phyloP scores from a whole-genome alignment of 257 asterid species.

The Plantago ovata region DNA sequence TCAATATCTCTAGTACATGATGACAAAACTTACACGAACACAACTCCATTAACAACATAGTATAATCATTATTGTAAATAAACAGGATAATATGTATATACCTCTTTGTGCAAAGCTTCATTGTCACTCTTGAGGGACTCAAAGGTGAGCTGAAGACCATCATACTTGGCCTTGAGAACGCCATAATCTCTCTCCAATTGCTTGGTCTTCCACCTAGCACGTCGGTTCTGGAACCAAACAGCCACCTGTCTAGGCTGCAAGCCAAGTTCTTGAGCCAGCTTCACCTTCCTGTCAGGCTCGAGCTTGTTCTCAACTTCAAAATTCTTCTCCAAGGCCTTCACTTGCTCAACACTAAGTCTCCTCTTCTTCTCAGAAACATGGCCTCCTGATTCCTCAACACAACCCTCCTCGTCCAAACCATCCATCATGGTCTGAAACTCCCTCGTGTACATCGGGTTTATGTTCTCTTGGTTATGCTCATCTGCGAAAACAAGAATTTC shows the following conservation, averaged over 20 bases:
- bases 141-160: conserved; percentile 52
- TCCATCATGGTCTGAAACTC: conserved; percentile 74
- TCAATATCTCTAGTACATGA: too few relatives aligned
- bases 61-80: background rate
- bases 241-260: conserved; percentile 97
- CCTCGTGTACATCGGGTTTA: conserved; percentile 43
- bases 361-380: conserved; percentile 65
- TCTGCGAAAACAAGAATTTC: conserved; percentile 26
- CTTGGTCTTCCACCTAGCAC: conserved; percentile 90
- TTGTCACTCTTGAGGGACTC: conserved; percentile 56
- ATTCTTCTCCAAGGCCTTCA: conserved; percentile 80
- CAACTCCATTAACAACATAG: background rate
- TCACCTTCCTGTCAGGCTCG: conserved; percentile 83
- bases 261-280: conserved; percentile 77
- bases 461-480: conserved; percentile 39
- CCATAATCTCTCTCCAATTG: conserved; percentile 79
- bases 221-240: conserved; percentile 94
- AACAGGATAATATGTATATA: background rate
- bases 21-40: background rate
- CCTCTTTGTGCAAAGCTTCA: conserved; percentile 63
- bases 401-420: conserved; percentile 70
- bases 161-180: conserved; percentile 63
- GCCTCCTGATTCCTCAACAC: conserved; percentile 65
- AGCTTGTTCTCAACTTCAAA: conserved; percentile 90
- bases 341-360: conserved; percentile 70